Evolutionary conservation across 1,139 yeast genomes (phyloP).

Genomic region (Meyerozyma smithsonii): DNA sequence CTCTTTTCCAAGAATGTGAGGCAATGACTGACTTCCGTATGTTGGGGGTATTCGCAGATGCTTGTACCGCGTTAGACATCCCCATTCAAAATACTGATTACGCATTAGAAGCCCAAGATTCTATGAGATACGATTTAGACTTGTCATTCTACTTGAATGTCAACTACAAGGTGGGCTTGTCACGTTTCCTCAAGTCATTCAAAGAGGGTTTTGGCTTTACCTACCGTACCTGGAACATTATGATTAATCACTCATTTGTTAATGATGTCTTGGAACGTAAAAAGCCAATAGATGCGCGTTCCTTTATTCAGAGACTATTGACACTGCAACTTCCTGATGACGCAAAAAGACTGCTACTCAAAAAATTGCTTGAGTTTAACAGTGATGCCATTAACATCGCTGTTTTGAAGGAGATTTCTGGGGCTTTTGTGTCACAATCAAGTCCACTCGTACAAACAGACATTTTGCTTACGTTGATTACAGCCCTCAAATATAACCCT

Average conservation of each 20-base stretch:
- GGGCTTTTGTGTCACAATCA: slow-evolving; percentile 6
- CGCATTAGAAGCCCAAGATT: neutral
- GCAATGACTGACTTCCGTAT: neutral
- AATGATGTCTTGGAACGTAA: slow-evolving; percentile 15
- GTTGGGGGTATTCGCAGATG: neutral
- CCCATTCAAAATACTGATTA: neutral
- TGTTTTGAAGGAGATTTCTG: slow-evolving; percentile 12
- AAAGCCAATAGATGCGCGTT: slow-evolving; percentile 16
- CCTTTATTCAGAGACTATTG: slow-evolving; percentile 25
- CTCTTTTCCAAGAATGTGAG: neutral
- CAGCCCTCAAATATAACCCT: slow-evolving; percentile 11
- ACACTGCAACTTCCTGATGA: slow-evolving; percentile 16
- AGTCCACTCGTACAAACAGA: slow-evolving; percentile 8
- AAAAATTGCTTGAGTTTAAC: slow-evolving; percentile 19
- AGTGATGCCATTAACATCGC: slow-evolving; percentile 28
- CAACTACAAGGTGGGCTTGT: slow-evolving; percentile 25
- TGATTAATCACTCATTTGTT: slow-evolving; percentile 28
- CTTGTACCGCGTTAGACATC: slow-evolving; percentile 2
- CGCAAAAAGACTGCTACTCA: slow-evolving; percentile 14
- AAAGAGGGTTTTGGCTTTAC: slow-evolving; percentile 27
- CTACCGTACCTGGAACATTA: slow-evolving; percentile 29
- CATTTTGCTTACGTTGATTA: slow-evolving; percentile 12
- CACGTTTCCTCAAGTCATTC: slow-evolving; percentile 24
- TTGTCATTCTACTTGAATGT: slow-evolving; percentile 27
- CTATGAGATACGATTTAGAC: slow-evolving; percentile 16